Evolutionary conservation across 2,329 filamentous ascomycete genomes (phyloP), one percentile per base, ranked within the genome.

Genomic region (Achaetomium macrosporum): DNA sequence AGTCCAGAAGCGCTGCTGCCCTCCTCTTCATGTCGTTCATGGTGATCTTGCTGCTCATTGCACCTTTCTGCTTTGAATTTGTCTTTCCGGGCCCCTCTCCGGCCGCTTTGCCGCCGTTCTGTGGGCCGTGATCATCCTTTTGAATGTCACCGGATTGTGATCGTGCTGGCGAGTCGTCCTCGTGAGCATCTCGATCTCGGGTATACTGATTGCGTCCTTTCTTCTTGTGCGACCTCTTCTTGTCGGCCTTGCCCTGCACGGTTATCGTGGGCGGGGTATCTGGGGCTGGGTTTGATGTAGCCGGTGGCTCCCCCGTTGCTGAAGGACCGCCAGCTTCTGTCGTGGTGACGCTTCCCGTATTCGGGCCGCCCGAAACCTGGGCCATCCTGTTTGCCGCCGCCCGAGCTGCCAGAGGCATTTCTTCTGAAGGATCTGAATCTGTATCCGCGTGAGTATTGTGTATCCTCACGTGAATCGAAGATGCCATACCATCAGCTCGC

Each of bases 11-110:
- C 17, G 82, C 87, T 4, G 87, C 82, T 6, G 91, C 89, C 10
- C 90, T 85, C 59, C 88, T 83, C 70, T 88, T 89, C 82, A 95
- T 90, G 65, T 96, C 90, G 55, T 85, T 85, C 84, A 95, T 88
- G 29, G 84, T 91, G 53, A 90, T 81, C 67, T 88, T 90, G 60
- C 79, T 83, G 58, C 76, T 76, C 68, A 78, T 79, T 46, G 75
- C 74, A 53, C 73, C 68, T 61, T 79, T 79, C 31, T 73, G 71
- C 63, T 81, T 83, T 53, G 73, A 73, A 61, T 66, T 64, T 43
- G 79, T 75, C 59, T 84, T 85, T 59, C 75, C 69, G 57, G 59
- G 45, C 57, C 60, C 55, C 67, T 78, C 57, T 31, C 46, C 53
- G 35, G 39, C 43, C 52, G 62, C 63, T 55, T 73, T 67, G 16